A percentile compares a stretch with the other conserved stretches of the same genome.
phyloP scores from a whole-genome alignment of 306 rosid genomes.

The Prunus kanzakura region DNA sequence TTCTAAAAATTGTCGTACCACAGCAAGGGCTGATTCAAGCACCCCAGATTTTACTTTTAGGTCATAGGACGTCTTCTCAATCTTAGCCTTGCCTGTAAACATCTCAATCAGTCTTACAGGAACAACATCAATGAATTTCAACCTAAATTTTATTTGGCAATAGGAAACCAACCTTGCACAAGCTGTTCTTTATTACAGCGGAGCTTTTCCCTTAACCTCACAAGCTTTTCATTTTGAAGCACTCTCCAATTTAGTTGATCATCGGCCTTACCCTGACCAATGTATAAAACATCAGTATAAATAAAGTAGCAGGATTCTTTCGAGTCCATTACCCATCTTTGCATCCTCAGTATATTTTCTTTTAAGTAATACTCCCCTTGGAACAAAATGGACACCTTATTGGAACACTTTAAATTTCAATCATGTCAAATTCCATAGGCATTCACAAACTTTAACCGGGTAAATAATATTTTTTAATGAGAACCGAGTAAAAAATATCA shows the following conservation, averaged over 20 bases:
- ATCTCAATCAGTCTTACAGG: conserved; percentile 25
- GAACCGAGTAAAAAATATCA: neutral
- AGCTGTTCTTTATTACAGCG: conserved; percentile 49
- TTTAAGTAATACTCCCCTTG: neutral
- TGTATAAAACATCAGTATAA: conserved; percentile 23
- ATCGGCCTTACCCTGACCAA: conserved; percentile 77
- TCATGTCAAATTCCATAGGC: neutral
- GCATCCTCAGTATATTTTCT: neutral
- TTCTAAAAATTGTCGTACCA: conserved; percentile 38
- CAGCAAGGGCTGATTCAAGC: conserved; percentile 71
- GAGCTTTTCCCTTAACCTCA: conserved; percentile 72
- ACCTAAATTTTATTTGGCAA: neutral
- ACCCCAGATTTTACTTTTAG: conserved; percentile 62
- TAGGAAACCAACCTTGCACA: conserved; percentile 54
- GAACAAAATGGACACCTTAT: neutral
- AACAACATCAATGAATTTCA: conserved; percentile 13
- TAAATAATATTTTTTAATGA: too few relatives aligned
- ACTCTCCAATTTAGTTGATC: conserved; percentile 83
- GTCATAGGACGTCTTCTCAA: conserved; percentile 52
- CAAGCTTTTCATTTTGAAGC: conserved; percentile 77
- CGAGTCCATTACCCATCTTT: neutral
- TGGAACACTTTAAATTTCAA: neutral
- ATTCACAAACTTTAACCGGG: neutral
- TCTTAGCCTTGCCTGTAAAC: conserved; percentile 68
- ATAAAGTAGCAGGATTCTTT: neutral